phyloP scores from a whole-genome alignment of 2,329 filamentous ascomycete genomes.

The Calonectria ilicicola region DNA sequence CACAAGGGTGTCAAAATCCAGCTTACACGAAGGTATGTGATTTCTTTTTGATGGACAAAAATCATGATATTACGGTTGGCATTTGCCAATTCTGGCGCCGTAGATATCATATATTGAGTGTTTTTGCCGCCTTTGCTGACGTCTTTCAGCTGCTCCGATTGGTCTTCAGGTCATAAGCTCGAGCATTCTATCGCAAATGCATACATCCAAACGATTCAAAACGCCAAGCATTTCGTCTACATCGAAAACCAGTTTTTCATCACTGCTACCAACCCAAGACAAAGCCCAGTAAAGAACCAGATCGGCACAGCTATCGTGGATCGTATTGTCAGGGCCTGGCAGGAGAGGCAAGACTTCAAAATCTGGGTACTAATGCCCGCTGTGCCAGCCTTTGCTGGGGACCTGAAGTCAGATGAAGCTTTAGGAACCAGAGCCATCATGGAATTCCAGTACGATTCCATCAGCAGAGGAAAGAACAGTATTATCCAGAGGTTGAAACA shows the following conservation, averaged over 20 bases:
- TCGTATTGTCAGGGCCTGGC: constrained; percentile 77
- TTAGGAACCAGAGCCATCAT: constrained; percentile 87
- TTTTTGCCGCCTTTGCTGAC: constrained; percentile 5
- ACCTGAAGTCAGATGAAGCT: constrained; percentile 78
- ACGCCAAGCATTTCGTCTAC: constrained; percentile 80
- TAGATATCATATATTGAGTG: not conserved
- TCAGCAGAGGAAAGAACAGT: constrained; percentile 80
- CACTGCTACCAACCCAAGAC: constrained; percentile 78
- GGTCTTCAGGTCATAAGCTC: constrained; percentile 64
- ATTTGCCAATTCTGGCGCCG: not conserved
- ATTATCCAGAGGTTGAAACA: constrained; percentile 79
- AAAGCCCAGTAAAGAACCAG: constrained; percentile 80
- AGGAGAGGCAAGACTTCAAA: constrained; percentile 75
- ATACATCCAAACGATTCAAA: constrained; percentile 78
- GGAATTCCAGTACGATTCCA: constrained; percentile 87
- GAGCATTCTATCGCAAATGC: constrained; percentile 89
- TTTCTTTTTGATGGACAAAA: not conserved
- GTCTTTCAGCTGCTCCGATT: constrained; percentile 56
- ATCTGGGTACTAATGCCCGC: constrained; percentile 84
- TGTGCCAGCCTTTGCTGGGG: constrained; percentile 85
- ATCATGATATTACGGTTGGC: too few relatives aligned
- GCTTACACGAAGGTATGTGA: constrained; percentile 60
- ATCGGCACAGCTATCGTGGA: constrained; percentile 85
- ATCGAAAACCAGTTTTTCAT: constrained; percentile 93
- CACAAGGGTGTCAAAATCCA: constrained; percentile 57